Evolutionary conservation across 2,329 filamentous ascomycete genomes (phyloP).

Genomic region (Fusarium illudens): DNA sequence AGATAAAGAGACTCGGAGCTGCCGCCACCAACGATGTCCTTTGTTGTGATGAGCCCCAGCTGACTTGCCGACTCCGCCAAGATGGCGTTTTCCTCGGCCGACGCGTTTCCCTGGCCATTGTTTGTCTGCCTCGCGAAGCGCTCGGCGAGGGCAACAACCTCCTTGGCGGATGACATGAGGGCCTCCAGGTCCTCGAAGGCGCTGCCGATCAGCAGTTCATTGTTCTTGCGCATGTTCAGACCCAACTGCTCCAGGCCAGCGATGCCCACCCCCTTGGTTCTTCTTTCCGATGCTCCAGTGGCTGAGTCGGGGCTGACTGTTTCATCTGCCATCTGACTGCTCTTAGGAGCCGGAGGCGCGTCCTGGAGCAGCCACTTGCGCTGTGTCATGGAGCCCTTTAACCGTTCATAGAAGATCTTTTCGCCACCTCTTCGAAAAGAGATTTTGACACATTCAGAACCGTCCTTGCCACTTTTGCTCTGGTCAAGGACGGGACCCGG

Average conservation of each 20-base stretch:
- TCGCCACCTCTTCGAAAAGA: slow-evolving; percentile 92
- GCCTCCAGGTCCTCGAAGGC: slow-evolving; percentile 97
- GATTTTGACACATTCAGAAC: slow-evolving; percentile 81
- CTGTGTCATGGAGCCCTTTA: slow-evolving; percentile 89
- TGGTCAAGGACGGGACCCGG: slow-evolving; percentile 74
- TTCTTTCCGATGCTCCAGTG: slow-evolving; percentile 41
- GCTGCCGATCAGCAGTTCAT: slow-evolving; percentile 89
- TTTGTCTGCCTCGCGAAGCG: slow-evolving; percentile 77
- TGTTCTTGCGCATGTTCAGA: slow-evolving; percentile 86
- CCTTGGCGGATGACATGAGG: slow-evolving; percentile 96
- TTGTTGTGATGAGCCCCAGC: slow-evolving; percentile 90
- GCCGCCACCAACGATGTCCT: slow-evolving; percentile 86
- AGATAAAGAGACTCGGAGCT: slow-evolving; percentile 85
- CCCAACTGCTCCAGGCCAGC: slow-evolving; percentile 90
- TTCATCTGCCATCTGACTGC: slow-evolving; percentile 52
- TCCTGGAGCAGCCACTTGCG: slow-evolving; percentile 94
- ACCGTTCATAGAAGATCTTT: slow-evolving; percentile 86
- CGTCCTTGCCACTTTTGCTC: slow-evolving; percentile 56
- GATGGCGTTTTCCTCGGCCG: slow-evolving; percentile 75
- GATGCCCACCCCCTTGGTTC: slow-evolving; percentile 79
- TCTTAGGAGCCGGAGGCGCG: slow-evolving; percentile 84
- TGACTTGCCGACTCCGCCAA: slow-evolving; percentile 81
- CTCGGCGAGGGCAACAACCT: slow-evolving; percentile 93
- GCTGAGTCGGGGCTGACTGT: slow-evolving; percentile 42
- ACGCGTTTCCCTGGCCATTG: slow-evolving; percentile 65